These are phyloP conservation scores for Millerozyma miso DNA, from an alignment of 805 yeast species.

Conservation along the genomic window DNA sequence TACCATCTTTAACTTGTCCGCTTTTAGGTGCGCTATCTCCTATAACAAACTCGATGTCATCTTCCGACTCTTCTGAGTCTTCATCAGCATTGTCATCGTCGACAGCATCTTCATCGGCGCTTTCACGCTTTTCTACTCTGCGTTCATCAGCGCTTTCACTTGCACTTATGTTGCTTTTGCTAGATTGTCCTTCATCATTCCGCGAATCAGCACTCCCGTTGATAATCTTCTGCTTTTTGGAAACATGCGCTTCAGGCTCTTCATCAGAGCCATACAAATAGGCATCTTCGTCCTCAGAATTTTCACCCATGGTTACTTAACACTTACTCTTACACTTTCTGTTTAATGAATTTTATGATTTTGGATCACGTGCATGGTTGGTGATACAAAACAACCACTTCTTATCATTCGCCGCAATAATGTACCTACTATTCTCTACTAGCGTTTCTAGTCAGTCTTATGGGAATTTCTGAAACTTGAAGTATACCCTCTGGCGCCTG, in stretches of 20 bases:
- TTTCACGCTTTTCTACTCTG: constrained; percentile 16
- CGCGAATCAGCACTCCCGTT: constrained; percentile 6
- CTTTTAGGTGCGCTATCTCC: constrained; percentile 27
- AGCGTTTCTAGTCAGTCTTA: no score
- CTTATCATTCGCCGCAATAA: no score
- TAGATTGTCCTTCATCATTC: constrained; percentile 15
- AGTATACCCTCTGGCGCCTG: no score
- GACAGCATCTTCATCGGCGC: constrained; percentile 18
- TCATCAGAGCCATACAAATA: constrained; percentile 59
- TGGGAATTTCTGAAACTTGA: no score
- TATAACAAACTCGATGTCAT: constrained; percentile 81
- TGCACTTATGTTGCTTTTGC: constrained; percentile 16
- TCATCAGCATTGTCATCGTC: constrained; percentile 28
- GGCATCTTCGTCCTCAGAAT: constrained; percentile 61
- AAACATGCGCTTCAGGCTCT: constrained; percentile 19
- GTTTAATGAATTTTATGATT: not conserved
- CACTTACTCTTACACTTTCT: not conserved
- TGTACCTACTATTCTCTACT: no score
- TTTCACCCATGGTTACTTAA: constrained; percentile 2
- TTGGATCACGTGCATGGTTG: no score
- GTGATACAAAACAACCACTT: no score
- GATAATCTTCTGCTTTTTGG: constrained; percentile 24
- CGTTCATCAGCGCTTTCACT: constrained; percentile 10
- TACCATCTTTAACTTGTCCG: constrained; percentile 17
- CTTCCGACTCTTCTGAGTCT: constrained; percentile 49